Evolutionary conservation across 805 yeast genomes (phyloP).

Genomic region (Spathaspora hagerdaliae): DNA sequence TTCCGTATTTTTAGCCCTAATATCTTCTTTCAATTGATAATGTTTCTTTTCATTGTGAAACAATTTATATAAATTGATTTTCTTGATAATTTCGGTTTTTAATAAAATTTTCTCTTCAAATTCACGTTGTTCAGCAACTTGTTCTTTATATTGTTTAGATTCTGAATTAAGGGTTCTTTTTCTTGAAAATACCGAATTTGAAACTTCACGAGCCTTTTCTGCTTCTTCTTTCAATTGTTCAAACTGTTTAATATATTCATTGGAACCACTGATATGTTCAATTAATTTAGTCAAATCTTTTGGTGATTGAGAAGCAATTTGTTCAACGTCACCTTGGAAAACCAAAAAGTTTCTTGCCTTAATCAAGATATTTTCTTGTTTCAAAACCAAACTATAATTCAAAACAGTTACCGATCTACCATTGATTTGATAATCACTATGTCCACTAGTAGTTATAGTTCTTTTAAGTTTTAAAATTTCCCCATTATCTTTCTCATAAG

Average conservation of each 20-base stretch:
- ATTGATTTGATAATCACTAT: constrained; percentile 66
- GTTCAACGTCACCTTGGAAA: constrained; percentile 96
- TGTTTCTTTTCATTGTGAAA: constrained; percentile 53
- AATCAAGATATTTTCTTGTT: constrained; percentile 74
- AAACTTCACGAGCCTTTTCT: constrained; percentile 60
- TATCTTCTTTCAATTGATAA: constrained; percentile 27
- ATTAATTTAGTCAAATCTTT: constrained; percentile 66
- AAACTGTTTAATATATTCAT: constrained; percentile 62
- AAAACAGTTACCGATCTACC: constrained; percentile 54
- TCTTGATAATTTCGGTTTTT: constrained; percentile 42
- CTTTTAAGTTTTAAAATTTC: constrained; percentile 60
- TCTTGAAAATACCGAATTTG: constrained; percentile 62
- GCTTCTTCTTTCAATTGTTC: constrained; percentile 59
- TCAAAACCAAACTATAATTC: constrained; percentile 64
- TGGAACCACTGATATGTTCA: constrained; percentile 82
- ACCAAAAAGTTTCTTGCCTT: constrained; percentile 90
- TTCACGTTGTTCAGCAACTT: constrained; percentile 64
- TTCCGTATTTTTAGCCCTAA: constrained; percentile 31
- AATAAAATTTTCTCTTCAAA: constrained; percentile 55
- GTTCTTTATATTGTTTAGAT: constrained; percentile 72
- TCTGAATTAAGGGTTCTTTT: constrained; percentile 71
- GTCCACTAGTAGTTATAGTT: constrained; percentile 53
- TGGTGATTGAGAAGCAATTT: constrained; percentile 84
- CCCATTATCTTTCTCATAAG: constrained; percentile 63
- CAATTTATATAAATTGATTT: constrained; percentile 58